Base-by-base conservation (phyloP, 495 filamentous ascomycete genomes). In the Penicillium crystallinum region DNA sequence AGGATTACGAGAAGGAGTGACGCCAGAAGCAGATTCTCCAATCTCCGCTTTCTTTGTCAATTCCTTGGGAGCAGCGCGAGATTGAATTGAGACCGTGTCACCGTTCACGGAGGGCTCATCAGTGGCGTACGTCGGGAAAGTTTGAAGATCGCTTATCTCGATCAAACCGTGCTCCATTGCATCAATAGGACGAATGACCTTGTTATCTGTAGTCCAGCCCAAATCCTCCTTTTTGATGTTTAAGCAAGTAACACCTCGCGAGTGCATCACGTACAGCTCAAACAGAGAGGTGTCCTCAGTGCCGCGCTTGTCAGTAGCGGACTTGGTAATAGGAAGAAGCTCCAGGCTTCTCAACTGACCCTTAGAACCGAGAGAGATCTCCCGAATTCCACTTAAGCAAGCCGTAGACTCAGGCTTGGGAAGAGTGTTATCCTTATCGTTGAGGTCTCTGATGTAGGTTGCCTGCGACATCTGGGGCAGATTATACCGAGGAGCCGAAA, bases 191-290 rank as follows among this genome's bases (percentile, higher is more conserved):
- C 82, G 67, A 34, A 96, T 73, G 46, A 91, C 87, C 68, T 91
- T 93, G 67, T 87, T 90, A 30, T 97, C 90, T 31, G 79, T 72
- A 49, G 81, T 84, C 91, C 90, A 97, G 4, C 95, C 93, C 47
- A 99, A 71, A 68, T 97, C 91, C 40, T 84, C 81, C 66, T 88
- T 87, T 66, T 85, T 91, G 59, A 99, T 81, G 60, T 79, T 84
- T 27, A 97, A 58, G 61, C 87, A 90, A 1, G 89, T 90, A 36
- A 97, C 90, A 53, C 95, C 95, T 67, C 89, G 93, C 7, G 93
- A 95, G 68, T 99, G 91, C 85, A 96, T 95, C 18, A 89, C 87
- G 68, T 97, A 99, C 7, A 99, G 81, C 73, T 97, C 95, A 58
- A 97, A 97, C 42, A 96, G 63, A 3, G 75, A 64, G 15, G 77